These are phyloP conservation scores for Wickerhamomyces mucosus DNA, from an alignment of 805 yeast species.

Conservation along the genomic window DNA sequence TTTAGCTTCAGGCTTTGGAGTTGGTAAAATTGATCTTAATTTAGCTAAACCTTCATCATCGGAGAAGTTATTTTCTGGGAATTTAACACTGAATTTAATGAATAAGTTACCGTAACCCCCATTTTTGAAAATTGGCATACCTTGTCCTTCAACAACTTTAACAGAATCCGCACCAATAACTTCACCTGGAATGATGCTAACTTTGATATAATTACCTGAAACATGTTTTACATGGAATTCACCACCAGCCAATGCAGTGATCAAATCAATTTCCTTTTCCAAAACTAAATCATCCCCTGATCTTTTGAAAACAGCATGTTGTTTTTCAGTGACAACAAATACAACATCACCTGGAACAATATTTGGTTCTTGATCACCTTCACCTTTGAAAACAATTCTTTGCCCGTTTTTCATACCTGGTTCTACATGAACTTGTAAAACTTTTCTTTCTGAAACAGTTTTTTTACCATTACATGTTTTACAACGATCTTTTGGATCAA, in stretches of 20 bases:
- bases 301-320: slow-evolving; percentile 76
- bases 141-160: slow-evolving; percentile 83
- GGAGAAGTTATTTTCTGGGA: slow-evolving; percentile 73
- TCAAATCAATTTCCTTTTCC: slow-evolving; percentile 80
- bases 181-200: slow-evolving; percentile 82
- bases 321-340: slow-evolving; percentile 84
- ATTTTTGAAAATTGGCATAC: slow-evolving; percentile 92
- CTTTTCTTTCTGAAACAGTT: slow-evolving; percentile 79
- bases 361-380: slow-evolving; percentile 96
- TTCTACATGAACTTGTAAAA: slow-evolving; percentile 87
- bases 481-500: slow-evolving; percentile 85
- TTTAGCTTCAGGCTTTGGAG: slow-evolving; percentile 37
- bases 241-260: slow-evolving; percentile 97
- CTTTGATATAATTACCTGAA: slow-evolving; percentile 84
- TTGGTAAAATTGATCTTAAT: slow-evolving; percentile 72
- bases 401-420: slow-evolving; percentile 97
- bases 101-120: slow-evolving; percentile 86
- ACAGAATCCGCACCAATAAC: slow-evolving; percentile 76
- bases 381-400: slow-evolving; percentile 83
- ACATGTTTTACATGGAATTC: slow-evolving; percentile 79
- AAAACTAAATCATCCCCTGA: slow-evolving; percentile 79
- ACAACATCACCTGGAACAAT: slow-evolving; percentile 95
- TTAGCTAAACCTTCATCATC: slow-evolving; percentile 62
- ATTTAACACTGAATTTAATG: slow-evolving; percentile 77
- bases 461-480: slow-evolving; percentile 81